Evolutionary conservation across 2,329 filamentous ascomycete genomes (phyloP).

Genomic region (Westerdykella aurantiaca): DNA sequence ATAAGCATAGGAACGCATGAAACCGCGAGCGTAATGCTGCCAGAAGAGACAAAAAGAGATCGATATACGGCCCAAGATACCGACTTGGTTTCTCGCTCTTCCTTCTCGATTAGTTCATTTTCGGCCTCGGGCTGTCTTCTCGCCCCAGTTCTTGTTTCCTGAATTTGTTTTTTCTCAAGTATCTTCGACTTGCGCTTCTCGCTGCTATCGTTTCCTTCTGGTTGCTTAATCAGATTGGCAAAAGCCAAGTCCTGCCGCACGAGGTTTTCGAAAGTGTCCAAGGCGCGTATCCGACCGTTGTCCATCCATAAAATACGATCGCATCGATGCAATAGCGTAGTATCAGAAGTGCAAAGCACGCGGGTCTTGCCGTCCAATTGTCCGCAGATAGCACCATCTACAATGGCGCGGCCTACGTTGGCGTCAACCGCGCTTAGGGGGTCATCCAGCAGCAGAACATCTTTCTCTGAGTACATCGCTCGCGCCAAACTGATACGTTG

Average conservation of each 20-base stretch:
- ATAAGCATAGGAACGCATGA: too few species aligned
- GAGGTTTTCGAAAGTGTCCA: slow-evolving; percentile 1
- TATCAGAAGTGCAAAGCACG: slow-evolving; percentile 2
- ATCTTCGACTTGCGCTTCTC: too few species aligned
- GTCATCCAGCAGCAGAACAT: slow-evolving; percentile 73
- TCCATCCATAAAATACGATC: neutral
- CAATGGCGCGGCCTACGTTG: slow-evolving; percentile 8
- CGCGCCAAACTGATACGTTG: slow-evolving; percentile 77
- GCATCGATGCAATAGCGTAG: neutral
- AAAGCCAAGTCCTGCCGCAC: neutral
- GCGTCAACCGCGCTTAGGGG: slow-evolving; percentile 72
- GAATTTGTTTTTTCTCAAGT: too few species aligned
- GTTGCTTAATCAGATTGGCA: too few species aligned
- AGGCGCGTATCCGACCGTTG: neutral
- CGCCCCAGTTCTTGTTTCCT: too few species aligned
- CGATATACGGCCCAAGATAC: too few species aligned
- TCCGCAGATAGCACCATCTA: slow-evolving; percentile 2
- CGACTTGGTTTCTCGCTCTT: too few species aligned
- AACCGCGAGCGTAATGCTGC: too few species aligned
- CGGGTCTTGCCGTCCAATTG: neutral
- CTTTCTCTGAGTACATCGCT: slow-evolving; percentile 72
- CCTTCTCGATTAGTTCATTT: too few species aligned
- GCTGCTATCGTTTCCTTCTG: too few species aligned
- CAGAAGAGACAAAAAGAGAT: too few species aligned
- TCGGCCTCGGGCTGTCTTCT: too few species aligned